Evolutionary conservation across 805 yeast genomes (phyloP).

Genomic region (Wickerhamiella shivajii): DNA sequence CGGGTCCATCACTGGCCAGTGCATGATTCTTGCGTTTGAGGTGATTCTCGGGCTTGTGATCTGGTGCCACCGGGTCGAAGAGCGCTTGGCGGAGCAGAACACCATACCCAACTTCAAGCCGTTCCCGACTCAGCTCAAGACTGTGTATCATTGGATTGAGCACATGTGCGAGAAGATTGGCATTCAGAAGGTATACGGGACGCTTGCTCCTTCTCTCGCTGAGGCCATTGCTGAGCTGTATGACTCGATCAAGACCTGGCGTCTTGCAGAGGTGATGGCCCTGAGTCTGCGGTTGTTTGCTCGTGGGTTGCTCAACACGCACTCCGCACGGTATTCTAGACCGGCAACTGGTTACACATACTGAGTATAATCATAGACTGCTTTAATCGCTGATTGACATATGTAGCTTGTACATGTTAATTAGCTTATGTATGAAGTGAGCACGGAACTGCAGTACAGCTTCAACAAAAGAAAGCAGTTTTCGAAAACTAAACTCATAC

Average conservation of each 20-base stretch:
- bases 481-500: no score
- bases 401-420: no score
- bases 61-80: constrained; percentile 21
- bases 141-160: constrained; percentile 13
- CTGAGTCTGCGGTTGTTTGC: constrained; percentile 16
- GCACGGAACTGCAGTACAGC: no score
- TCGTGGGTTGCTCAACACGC: constrained; percentile 12
- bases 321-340: no score
- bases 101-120: constrained; percentile 2
- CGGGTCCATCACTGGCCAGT: constrained; percentile 14
- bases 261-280: constrained; percentile 17
- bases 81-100: constrained; percentile 10
- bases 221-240: constrained; percentile 18
- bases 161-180: constrained; percentile 14
- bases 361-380: no score
- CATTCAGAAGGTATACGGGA: constrained; percentile 15
- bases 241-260: constrained; percentile 20
- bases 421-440: no score
- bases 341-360: no score
- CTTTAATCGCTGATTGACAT: no score
- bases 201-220: constrained; percentile 18
- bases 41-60: constrained; percentile 18
- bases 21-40: constrained; percentile 18
- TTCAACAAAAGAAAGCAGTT: no score
- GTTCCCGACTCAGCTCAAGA: constrained; percentile 2